Evolutionary conservation across 306 rosid genomes (phyloP), one percentile per base, ranked within the genome.

Genomic region (Vicia faba): DNA sequence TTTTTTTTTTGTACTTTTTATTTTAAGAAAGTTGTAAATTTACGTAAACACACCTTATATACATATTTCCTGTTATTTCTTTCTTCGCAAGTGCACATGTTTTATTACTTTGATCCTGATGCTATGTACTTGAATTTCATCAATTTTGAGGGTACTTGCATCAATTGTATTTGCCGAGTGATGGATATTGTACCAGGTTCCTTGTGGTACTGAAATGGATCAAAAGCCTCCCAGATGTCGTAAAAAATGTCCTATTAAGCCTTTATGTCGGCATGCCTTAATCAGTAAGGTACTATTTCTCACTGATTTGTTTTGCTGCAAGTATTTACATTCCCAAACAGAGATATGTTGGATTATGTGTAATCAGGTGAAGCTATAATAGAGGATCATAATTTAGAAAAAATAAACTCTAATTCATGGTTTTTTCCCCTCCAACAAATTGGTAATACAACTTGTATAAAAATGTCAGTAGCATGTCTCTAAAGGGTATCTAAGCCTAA

Each of bases 141-240:
- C 23, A 72, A 7, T 19, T 48, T 64, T 43, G 65, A 76, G 44
- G 40, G 53, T 5, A 18, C 49, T 53, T 60, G 31, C 48, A 46
- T 48, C 44, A 64, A 57, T 26, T 50, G 19, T 64, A 15, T 77
- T 56, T 70, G 28, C 70, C 72, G 64, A 39, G 71, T 78, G 23
- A 28, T 82, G 75, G 66, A 40, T 71, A 73, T 57, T 63, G 14
- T 40, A 65, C 50, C 80, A 93, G 97, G 97, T 93, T 79, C 97
- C 98, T 78, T 93, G 98, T 68, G 98, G 98, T 65, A 88, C 87
- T n/a, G 97, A 93, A 87, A 83, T 43, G 86, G 88, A 88, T 60
- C 96, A 93, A 77, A 93, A 84, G 81, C 96, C 97, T 61, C 98
- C 98, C 31, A 86, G 76, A 81, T 93, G 98, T 76, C 87, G 78